A percentile compares a stretch with the other conserved stretches of the same genome.
These are phyloP conservation scores for Diutina sp. DNA, from an alignment of 1,139 yeast species.

Conservation along the genomic window DNA sequence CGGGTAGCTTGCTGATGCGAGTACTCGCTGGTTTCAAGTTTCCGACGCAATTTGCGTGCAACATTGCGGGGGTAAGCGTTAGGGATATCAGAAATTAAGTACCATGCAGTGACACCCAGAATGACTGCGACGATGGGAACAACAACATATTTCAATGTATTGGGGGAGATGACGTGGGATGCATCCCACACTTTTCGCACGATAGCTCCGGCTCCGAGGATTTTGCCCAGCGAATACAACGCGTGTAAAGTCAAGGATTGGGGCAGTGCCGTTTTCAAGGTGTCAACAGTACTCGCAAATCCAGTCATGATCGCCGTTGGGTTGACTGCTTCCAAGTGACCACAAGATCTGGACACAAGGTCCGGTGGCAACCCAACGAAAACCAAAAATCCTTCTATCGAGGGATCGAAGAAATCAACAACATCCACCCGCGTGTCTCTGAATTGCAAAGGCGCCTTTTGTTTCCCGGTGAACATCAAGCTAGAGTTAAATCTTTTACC, in stretches of 20 bases:
- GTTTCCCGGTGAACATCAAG: conserved; percentile 57
- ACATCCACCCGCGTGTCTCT: conserved; percentile 41
- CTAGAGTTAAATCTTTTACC: conserved; percentile 64
- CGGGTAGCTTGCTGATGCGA: conserved; percentile 68
- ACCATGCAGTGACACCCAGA: conserved; percentile 25
- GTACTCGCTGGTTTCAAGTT: conserved; percentile 58
- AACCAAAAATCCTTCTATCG: conserved; percentile 40
- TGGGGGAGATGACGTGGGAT: conserved; percentile 16
- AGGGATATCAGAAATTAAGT: conserved; percentile 70
- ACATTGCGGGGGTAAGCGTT: conserved; percentile 79
- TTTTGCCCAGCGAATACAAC: conserved; percentile 30
- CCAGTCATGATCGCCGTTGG: conserved; percentile 22
- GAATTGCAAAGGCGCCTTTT: conserved; percentile 30
- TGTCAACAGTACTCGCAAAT: conserved; percentile 19
- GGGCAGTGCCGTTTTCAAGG: conserved; percentile 23
- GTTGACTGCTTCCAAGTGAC: conserved; percentile 20
- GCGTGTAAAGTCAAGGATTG: conserved; percentile 17
- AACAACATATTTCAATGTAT: conserved; percentile 21
- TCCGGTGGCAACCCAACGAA: conserved; percentile 31
- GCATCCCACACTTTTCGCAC: conserved; percentile 18
- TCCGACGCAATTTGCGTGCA: conserved; percentile 54
- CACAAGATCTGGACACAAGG: conserved; percentile 15
- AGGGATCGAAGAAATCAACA: conserved; percentile 68
- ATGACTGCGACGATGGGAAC: conserved; percentile 43
- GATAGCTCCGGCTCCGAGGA: conserved; percentile 31